Evolutionary conservation across 2,329 filamentous ascomycete genomes (phyloP).

Genomic region (Aotearoamyces nothofagi): DNA sequence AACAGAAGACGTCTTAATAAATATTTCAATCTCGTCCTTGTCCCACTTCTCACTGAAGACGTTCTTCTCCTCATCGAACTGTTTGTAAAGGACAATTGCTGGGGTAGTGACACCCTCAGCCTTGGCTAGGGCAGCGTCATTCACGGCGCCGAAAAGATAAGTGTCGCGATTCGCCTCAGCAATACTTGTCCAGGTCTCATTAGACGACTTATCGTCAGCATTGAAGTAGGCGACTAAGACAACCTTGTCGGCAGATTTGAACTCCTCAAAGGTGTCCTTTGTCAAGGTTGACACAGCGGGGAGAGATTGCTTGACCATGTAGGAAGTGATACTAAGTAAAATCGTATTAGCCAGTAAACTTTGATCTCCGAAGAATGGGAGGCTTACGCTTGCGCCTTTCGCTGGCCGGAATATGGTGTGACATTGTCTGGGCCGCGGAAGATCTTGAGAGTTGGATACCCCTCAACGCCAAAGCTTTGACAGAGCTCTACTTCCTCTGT

Average conservation of each 20-base stretch:
- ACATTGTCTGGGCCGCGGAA: conserved; percentile 83
- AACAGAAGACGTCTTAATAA: conserved; percentile 72
- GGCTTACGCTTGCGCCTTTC: conserved; percentile 65
- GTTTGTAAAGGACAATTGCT: conserved; percentile 87
- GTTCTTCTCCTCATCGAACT: conserved; percentile 92
- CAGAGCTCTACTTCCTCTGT: conserved; percentile 89
- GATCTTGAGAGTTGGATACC: conserved; percentile 97
- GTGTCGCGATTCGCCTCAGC: conserved; percentile 71
- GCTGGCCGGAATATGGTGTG: conserved; percentile 71
- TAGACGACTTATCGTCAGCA: conserved; percentile 66
- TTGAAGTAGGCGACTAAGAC: conserved; percentile 83
- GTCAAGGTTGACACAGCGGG: conserved; percentile 77
- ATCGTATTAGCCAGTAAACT: conserved; percentile 5
- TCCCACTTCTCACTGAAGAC: conserved; percentile 72
- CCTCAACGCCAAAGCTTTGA: conserved; percentile 80
- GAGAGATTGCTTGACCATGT: conserved; percentile 97
- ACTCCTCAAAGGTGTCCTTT: conserved; percentile 75
- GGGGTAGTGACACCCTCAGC: conserved; percentile 81
- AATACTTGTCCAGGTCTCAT: conserved; percentile 60
- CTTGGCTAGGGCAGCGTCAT: conserved; percentile 71
- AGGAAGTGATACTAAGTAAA: conserved; percentile 45
- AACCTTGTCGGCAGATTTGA: conserved; percentile 97
- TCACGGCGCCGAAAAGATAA: conserved; percentile 83
- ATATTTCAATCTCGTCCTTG: conserved; percentile 62
- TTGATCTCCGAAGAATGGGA: neutral